phyloP scores from a whole-genome alignment of 805 yeast genomes.

The Candida khao-thaluensis region DNA sequence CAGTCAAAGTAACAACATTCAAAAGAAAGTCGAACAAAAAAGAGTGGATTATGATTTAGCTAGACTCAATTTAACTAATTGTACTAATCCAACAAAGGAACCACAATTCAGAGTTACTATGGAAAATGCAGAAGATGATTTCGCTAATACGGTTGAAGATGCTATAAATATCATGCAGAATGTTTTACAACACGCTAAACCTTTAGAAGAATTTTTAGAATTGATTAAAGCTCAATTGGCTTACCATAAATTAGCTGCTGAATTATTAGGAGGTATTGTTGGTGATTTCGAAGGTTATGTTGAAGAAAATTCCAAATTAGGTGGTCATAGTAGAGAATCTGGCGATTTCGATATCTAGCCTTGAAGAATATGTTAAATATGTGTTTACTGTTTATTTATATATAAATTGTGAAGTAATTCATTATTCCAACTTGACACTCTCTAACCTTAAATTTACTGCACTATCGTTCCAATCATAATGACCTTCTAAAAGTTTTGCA shows the following conservation, averaged over 20 bases:
- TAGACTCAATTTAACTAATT: slow-evolving; percentile 44
- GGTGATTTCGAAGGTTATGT: slow-evolving; percentile 62
- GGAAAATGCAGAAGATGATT: slow-evolving; percentile 85
- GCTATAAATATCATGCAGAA: slow-evolving; percentile 81
- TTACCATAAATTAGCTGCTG: slow-evolving; percentile 73
- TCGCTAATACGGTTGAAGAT: slow-evolving; percentile 86
- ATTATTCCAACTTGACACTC: slow-evolving; percentile 4
- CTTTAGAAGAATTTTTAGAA: slow-evolving; percentile 64
- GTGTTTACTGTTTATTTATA: too few relatives aligned
- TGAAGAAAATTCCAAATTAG: slow-evolving; percentile 38
- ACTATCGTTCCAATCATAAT: slow-evolving; percentile 24
- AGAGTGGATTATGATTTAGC: slow-evolving; percentile 80
- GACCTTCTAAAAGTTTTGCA: slow-evolving; percentile 61
- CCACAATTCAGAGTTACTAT: slow-evolving; percentile 72
- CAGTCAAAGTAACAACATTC: slow-evolving; percentile 62
- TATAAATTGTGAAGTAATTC: too few relatives aligned
- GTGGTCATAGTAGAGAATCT: slow-evolving; percentile 26
- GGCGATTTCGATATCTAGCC: slow-evolving; percentile 35
- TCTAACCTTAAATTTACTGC: slow-evolving; percentile 35
- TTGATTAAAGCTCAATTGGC: slow-evolving; percentile 77
- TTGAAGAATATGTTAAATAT: too few relatives aligned
- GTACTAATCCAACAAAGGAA: slow-evolving; percentile 51
- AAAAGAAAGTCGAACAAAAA: slow-evolving; percentile 73
- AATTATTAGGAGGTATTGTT: slow-evolving; percentile 60
- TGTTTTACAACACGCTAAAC: slow-evolving; percentile 68